Percentiles rank a stretch among this genome's conserved stretches.
These are phyloP conservation scores for Pythium utonaiense DNA, from an alignment of 352 stramenopile species.

Conservation along the genomic window DNA sequence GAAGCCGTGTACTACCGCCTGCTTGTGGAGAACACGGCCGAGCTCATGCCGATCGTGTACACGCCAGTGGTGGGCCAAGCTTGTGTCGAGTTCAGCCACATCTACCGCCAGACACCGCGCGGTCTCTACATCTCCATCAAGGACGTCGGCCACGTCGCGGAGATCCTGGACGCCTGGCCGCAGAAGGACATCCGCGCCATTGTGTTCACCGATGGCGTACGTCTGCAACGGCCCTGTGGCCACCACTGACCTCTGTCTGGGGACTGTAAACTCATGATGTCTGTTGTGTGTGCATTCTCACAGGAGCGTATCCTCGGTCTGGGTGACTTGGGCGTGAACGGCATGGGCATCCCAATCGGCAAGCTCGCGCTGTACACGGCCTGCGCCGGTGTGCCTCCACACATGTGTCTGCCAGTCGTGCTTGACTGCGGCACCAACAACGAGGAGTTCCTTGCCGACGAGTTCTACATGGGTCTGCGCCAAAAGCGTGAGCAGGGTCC, in stretches of 20 bases:
- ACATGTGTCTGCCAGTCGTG: conserved; percentile 92
- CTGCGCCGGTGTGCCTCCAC: conserved; percentile 90
- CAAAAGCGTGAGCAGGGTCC: conserved; percentile 85
- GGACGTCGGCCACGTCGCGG: conserved; percentile 72
- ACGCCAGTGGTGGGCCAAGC: conserved; percentile 93
- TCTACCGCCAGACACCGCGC: conserved; percentile 86
- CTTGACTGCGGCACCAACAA: conserved; percentile 97
- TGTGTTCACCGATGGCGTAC: conserved; percentile 94
- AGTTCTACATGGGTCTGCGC: conserved; percentile 94
- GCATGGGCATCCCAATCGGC: conserved; percentile 92
- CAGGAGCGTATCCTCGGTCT: conserved; percentile 92
- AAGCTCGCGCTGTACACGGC: conserved; percentile 95
- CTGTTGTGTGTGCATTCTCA: too few relatives aligned
- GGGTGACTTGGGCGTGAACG: conserved; percentile 91
- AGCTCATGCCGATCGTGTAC: conserved; percentile 97
- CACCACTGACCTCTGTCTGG: too few relatives aligned
- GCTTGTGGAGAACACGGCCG: conserved; percentile 82
- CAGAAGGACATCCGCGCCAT: conserved; percentile 95
- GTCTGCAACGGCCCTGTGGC: neutral
- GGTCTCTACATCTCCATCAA: conserved; percentile 92
- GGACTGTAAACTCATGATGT: neutral
- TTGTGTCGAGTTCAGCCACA: conserved; percentile 89
- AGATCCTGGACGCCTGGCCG: conserved; percentile 95
- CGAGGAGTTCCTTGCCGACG: conserved; percentile 87
- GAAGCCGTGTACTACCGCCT: conserved; percentile 92